A percentile compares a stretch with the other conserved stretches of the same genome.
These are phyloP conservation scores for Ogataea henricii DNA, from an alignment of 805 yeast genomes.

Conservation along the genomic window DNA sequence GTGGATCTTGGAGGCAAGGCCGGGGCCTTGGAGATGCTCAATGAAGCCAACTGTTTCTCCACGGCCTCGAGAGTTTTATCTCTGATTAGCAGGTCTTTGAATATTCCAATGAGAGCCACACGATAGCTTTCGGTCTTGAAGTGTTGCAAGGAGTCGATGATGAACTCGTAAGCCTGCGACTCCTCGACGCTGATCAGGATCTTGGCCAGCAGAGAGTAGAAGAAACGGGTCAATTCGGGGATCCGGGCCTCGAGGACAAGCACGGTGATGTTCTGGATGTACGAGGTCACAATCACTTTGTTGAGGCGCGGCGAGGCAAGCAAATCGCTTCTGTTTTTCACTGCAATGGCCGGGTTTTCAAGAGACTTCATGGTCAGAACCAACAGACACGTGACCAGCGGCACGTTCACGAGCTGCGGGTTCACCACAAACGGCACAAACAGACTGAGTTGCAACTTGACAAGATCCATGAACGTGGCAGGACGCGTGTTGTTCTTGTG, in stretches of 20 bases:
- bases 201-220: slow-evolving; percentile 64
- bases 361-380: slow-evolving; percentile 21
- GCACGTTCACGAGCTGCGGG: slow-evolving; percentile 20
- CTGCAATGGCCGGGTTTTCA: slow-evolving; percentile 10
- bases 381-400: slow-evolving; percentile 24
- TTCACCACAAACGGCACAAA: slow-evolving; percentile 41
- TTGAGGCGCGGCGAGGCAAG: slow-evolving; percentile 2
- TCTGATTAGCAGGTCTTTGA: slow-evolving; percentile 64
- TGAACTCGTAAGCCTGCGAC: slow-evolving; percentile 55
- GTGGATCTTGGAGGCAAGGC: slow-evolving; percentile 41
- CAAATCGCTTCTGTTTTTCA: slow-evolving; percentile 4
- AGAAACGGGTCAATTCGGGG: slow-evolving; percentile 33
- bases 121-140: slow-evolving; percentile 65
- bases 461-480: slow-evolving; percentile 30
- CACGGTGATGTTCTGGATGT: slow-evolving; percentile 28
- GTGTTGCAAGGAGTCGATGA: slow-evolving; percentile 60
- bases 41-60: slow-evolving; percentile 12
- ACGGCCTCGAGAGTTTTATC: slow-evolving; percentile 18
- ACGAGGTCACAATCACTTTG: slow-evolving; percentile 20
- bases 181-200: slow-evolving; percentile 62
- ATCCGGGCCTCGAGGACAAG: slow-evolving; percentile 19
- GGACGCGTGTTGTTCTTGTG: slow-evolving; percentile 10
- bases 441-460: slow-evolving; percentile 44
- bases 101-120: slow-evolving; percentile 61
- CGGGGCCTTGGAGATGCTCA: slow-evolving; percentile 24